Conservation (phyloP, 225 moss, liverwort and hornwort species). For the Polytrichum commune region DNA sequence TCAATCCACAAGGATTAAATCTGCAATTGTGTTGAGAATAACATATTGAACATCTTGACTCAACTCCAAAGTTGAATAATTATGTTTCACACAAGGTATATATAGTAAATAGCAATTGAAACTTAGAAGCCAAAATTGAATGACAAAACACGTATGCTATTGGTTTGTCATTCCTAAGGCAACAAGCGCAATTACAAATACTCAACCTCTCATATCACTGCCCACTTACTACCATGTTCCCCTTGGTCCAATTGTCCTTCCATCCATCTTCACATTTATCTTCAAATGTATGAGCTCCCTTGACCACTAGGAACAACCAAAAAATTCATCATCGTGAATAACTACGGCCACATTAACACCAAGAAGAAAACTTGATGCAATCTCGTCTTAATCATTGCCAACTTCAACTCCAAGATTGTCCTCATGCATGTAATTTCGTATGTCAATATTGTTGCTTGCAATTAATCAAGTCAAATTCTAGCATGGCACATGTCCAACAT, state of each 20-base stretch:
- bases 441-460: background rate
- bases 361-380: background rate
- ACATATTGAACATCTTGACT: no score
- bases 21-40: no score
- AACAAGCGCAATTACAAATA: background rate
- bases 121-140: background rate
- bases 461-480: background rate
- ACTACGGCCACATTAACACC: background rate
- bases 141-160: background rate
- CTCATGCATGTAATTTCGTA: background rate
- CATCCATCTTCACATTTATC: background rate
- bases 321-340: background rate
- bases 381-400: background rate
- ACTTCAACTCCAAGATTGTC: background rate
- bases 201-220: background rate
- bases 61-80: no score
- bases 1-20: no score
- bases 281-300: background rate
- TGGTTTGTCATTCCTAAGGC: background rate
- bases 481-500: background rate
- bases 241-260: background rate
- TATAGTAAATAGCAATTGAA: background rate
- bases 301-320: background rate
- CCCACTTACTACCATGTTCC: background rate
- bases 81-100: no score